Conservation (phyloP, 2,329 filamentous ascomycete species). For the Fusarium lateritium region DNA sequence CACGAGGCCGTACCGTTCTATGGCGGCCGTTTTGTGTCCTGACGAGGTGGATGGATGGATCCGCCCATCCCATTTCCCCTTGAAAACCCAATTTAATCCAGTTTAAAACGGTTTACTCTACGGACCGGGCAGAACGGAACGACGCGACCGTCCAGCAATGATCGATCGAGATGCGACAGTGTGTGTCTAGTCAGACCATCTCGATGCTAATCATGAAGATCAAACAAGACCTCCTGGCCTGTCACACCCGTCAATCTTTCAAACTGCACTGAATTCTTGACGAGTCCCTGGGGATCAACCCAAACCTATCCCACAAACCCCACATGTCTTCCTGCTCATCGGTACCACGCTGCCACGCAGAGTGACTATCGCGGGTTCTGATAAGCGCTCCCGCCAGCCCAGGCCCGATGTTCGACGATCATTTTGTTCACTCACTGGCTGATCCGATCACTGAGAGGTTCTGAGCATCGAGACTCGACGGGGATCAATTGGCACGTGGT, state of each 20-base stretch:
- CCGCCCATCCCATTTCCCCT: conserved; percentile 7
- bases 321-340: conserved; percentile 36
- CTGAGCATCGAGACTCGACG: conserved; percentile 12
- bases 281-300: conserved; percentile 18
- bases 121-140: conserved; percentile 21
- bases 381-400: conserved; percentile 35
- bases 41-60: conserved; percentile 4
- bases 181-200: conserved; percentile 3
- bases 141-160: conserved; percentile 8
- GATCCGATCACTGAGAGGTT: conserved; percentile 27
- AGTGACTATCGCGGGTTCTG: conserved; percentile 20
- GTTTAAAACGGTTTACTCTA: conserved; percentile 45
- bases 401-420: conserved; percentile 26
- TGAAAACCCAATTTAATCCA: conserved; percentile 12
- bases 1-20: background rate
- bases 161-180: conserved; percentile 33
- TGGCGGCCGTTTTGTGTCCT: conserved; percentile 35
- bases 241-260: conserved; percentile 37
- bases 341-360: conserved; percentile 22
- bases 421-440: conserved; percentile 10
- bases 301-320: conserved; percentile 18
- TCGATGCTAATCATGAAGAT: conserved; percentile 36
- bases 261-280: conserved; percentile 11
- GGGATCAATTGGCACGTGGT: conserved; percentile 34
- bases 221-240: conserved; percentile 33